Percentiles rank a stretch among this genome's conserved stretches.
These are phyloP conservation scores for Aspergillus eucalypticola DNA, from an alignment of 2,329 filamentous ascomycete genomes.

Conservation along the genomic window DNA sequence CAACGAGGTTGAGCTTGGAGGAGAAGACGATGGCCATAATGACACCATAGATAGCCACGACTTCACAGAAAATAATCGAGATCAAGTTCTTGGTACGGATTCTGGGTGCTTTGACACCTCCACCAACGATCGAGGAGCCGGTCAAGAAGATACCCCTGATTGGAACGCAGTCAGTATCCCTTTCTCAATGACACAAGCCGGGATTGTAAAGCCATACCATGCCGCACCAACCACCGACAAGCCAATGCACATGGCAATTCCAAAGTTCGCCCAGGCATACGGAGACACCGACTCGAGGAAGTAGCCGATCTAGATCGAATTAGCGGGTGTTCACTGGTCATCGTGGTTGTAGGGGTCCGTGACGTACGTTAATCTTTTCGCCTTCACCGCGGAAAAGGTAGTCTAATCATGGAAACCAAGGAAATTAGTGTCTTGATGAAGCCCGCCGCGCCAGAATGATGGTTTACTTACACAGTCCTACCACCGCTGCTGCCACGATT, in stretches of 20 bases:
- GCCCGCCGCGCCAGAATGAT: slow-evolving; percentile 10
- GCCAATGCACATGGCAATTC: slow-evolving; percentile 92
- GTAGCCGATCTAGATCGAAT: slow-evolving; percentile 68
- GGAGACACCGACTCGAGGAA: slow-evolving; percentile 94
- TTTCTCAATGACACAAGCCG: not conserved
- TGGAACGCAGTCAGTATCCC: slow-evolving; percentile 18
- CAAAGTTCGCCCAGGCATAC: slow-evolving; percentile 87
- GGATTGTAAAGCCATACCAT: slow-evolving; percentile 62
- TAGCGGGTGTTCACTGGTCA: slow-evolving; percentile 17
- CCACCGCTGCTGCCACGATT: slow-evolving; percentile 67
- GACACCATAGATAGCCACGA: slow-evolving; percentile 99
- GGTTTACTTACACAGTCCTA: slow-evolving; percentile 71
- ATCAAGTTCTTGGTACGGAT: slow-evolving; percentile 99
- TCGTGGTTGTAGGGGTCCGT: slow-evolving; percentile 4
- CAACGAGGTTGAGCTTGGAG: slow-evolving; percentile 72
- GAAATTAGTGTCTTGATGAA: slow-evolving; percentile 20
- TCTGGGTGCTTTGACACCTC: slow-evolving; percentile 91
- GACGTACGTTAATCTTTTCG: slow-evolving; percentile 85
- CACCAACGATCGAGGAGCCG: slow-evolving; percentile 93
- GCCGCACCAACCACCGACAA: slow-evolving; percentile 95
- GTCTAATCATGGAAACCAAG: slow-evolving; percentile 57
- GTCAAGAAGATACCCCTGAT: slow-evolving; percentile 97
- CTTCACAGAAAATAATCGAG: slow-evolving; percentile 99
- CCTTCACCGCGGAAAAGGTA: slow-evolving; percentile 98
- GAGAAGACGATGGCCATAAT: slow-evolving; percentile 99